Conservation (phyloP, 2,329 filamentous ascomycete species). For the Aspergillus candidus region DNA sequence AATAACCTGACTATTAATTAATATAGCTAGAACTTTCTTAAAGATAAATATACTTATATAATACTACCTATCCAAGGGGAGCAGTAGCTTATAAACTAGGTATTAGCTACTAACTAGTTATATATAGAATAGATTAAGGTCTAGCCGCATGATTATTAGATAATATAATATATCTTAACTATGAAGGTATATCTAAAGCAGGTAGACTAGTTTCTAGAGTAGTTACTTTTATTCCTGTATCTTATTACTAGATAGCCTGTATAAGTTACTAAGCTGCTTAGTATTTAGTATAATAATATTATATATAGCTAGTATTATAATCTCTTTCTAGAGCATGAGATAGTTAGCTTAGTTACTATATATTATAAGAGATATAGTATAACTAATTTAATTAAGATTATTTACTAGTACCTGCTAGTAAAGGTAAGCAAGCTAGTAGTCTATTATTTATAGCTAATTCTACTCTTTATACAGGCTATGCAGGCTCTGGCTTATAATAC, state of each 20-base stretch:
- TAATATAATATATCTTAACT: too few relatives aligned
- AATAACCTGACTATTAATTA: too few relatives aligned
- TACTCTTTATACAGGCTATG: conserved; percentile 1
- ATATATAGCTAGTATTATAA: too few relatives aligned
- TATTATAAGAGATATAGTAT: background rate
- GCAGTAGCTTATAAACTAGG: too few relatives aligned
- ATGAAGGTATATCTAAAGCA: conserved; percentile 1
- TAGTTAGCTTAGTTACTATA: background rate
- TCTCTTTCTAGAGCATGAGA: background rate
- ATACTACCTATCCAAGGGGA: too few relatives aligned
- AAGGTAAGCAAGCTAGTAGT: background rate
- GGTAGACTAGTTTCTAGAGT: background rate
- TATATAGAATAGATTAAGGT: too few relatives aligned
- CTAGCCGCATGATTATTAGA: too few relatives aligned
- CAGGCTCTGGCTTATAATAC: too few relatives aligned
- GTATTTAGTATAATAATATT: background rate
- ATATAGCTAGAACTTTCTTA: too few relatives aligned
- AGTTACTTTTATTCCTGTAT: background rate
- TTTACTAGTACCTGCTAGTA: background rate
- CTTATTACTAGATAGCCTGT: background rate
- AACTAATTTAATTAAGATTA: background rate
- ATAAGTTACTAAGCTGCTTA: background rate
- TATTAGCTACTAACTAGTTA: too few relatives aligned
- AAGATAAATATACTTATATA: too few relatives aligned
- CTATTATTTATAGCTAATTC: conserved; percentile 1